A percentile compares a stretch with the other conserved stretches of the same genome.
These are phyloP conservation scores for Cinnamomum micranthum DNA, from an alignment of 164 flowering plant genomes.

Conservation along the genomic window DNA sequence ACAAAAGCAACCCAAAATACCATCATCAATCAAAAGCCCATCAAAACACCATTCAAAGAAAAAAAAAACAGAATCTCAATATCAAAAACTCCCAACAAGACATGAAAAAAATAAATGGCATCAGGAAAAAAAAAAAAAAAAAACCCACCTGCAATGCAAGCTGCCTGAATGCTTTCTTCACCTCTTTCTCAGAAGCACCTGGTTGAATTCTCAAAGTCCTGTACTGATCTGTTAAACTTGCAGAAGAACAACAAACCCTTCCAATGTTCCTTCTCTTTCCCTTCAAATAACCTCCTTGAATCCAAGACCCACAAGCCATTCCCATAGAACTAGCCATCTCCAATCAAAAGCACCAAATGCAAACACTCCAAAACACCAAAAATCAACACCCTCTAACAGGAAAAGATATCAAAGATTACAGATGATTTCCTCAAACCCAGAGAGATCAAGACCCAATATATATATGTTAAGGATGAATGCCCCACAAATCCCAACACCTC, in stretches of 20 bases:
- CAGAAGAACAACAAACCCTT: constrained; percentile 9
- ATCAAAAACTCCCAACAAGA: not conserved
- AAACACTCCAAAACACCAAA: not conserved
- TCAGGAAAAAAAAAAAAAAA: not conserved
- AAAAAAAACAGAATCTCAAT: too few species aligned
- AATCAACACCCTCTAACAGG: not conserved
- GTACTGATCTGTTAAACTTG: constrained; percentile 47
- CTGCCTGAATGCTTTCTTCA: constrained; percentile 71
- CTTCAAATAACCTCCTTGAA: not conserved
- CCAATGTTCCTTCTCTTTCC: not conserved
- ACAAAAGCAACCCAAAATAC: not conserved
- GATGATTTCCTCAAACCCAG: not conserved
- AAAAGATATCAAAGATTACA: not conserved
- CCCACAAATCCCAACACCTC: too few species aligned
- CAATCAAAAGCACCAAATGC: not conserved
- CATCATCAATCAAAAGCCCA: not conserved
- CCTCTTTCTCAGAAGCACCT: constrained; percentile 85
- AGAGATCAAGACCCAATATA: too few species aligned
- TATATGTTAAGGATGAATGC: too few species aligned
- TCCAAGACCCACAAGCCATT: constrained; percentile 10
- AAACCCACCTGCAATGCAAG: constrained; percentile 67
- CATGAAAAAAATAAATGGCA: not conserved
- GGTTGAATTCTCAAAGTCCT: constrained; percentile 53
- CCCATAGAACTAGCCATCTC: constrained; percentile 2
- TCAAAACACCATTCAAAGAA: not conserved